Percentiles rank a stretch among this genome's conserved stretches.
Conservation (phyloP, 2,329 filamentous ascomycete genomes). For the Triangularia verruculosa region DNA sequence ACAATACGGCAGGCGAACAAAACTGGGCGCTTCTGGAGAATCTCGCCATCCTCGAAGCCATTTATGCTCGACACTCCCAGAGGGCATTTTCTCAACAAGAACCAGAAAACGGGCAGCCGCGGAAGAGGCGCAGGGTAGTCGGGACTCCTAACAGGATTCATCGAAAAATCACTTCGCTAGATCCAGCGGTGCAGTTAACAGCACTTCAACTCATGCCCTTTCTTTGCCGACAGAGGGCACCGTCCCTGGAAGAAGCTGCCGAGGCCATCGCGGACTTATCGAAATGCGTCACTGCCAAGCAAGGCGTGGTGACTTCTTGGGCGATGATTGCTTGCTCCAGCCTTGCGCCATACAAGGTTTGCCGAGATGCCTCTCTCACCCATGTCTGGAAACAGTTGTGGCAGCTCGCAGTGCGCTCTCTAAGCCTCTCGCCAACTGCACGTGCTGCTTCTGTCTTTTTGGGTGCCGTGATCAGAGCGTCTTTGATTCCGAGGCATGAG, state of each 20-base stretch:
- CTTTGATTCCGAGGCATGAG: slow-evolving; percentile 64
- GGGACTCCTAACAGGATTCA: slow-evolving; percentile 45
- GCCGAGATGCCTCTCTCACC: slow-evolving; percentile 41
- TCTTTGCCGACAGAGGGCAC: slow-evolving; percentile 45
- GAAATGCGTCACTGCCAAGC: slow-evolving; percentile 65
- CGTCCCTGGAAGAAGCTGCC: slow-evolving; percentile 50
- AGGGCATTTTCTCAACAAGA: slow-evolving; percentile 24
- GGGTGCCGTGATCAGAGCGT: slow-evolving; percentile 61
- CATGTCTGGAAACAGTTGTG: slow-evolving; percentile 69
- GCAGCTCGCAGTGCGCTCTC: slow-evolving; percentile 68
- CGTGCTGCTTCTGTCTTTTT: slow-evolving; percentile 76
- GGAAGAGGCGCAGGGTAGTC: slow-evolving; percentile 50
- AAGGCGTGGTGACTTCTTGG: slow-evolving; percentile 68
- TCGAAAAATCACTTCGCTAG: slow-evolving; percentile 45
- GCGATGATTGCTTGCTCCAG: slow-evolving; percentile 70
- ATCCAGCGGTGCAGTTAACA: slow-evolving; percentile 46
- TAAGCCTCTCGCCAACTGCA: slow-evolving; percentile 68
- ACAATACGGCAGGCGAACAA: slow-evolving; percentile 54
- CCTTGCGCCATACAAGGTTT: slow-evolving; percentile 43
- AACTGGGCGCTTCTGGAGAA: slow-evolving; percentile 60
- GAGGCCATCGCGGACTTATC: slow-evolving; percentile 58
- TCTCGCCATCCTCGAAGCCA: slow-evolving; percentile 55
- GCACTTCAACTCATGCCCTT: slow-evolving; percentile 59
- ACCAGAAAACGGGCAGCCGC: slow-evolving; percentile 43
- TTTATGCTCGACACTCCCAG: slow-evolving; percentile 37